Evolutionary conservation across 1,284 basidiomycete species (phyloP), one percentile per base, ranked within the genome.

Genomic region (Earliella scabrosa): DNA sequence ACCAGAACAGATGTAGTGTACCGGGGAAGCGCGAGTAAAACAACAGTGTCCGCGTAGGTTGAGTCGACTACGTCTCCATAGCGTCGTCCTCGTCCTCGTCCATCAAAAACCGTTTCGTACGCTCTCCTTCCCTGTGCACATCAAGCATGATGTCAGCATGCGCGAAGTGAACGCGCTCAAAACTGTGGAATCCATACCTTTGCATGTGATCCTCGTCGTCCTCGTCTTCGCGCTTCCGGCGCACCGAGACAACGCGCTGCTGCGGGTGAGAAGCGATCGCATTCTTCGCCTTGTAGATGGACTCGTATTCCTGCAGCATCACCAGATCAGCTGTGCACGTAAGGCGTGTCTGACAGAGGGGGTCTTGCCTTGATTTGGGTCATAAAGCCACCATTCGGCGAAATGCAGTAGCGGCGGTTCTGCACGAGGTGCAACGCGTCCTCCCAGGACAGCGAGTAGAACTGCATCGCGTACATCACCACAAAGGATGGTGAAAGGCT

Each of bases 381-480:
- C 61, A 93, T 72, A 73, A 95, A 95, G 23, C 93, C 89, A 29
- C 90, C 88, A 64, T 93, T 93, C 10, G 93, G 92, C 6, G 89
- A 91, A 63, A 95, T 94, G 71, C 93, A 95, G 66, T 95, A 96
- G 43, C 94, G 82, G 60, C 92, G 83, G 64, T 93, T 93, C 74
- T 96, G 93, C 7, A 96, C 93, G 66, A 89, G 78, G 59, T 90
- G 86, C 47, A 95, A 76, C 0, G 93, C 92, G 46, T 93, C 86
- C 70, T 95, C 90, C 88, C 89, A 94, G 29, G 85, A 85, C 52
- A 94, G 78, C 32, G 85, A 82, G 71, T 85, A 87, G 64, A 89
- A 82, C 63, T 90, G 87, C 93, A 95, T 96, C 27, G 93, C 88
- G 67, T 93, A 96, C 84, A 95, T 95, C 52, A 95, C 90, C 29